phyloP scores from a whole-genome alignment of 495 filamentous ascomycete genomes.

The Lasiosphaeris hirsuta region DNA sequence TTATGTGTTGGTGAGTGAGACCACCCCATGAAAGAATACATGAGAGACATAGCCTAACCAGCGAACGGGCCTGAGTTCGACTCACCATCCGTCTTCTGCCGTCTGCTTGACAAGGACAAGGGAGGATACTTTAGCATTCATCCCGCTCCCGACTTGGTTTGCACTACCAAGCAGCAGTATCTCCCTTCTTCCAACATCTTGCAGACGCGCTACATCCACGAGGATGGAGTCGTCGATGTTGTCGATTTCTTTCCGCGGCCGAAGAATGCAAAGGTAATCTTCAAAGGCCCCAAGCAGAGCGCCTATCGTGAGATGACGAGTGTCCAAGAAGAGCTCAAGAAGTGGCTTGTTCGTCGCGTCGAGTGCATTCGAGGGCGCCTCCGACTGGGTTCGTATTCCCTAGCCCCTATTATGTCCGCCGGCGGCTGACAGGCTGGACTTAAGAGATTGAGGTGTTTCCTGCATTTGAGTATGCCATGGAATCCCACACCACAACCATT shows the following conservation, averaged over 20 bases:
- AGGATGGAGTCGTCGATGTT: slow-evolving; percentile 66
- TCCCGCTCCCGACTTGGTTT: slow-evolving; percentile 42
- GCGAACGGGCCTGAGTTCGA: slow-evolving; percentile 61
- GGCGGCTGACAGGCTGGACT: background rate
- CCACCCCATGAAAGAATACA: background rate
- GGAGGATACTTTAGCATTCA: slow-evolving; percentile 66
- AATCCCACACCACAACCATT: slow-evolving; percentile 52
- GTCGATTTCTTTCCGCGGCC: slow-evolving; percentile 70
- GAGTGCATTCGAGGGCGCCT: slow-evolving; percentile 65
- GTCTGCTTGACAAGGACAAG: slow-evolving; percentile 66
- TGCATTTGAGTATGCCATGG: slow-evolving; percentile 65
- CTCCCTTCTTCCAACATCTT: slow-evolving; percentile 68
- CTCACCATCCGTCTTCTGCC: slow-evolving; percentile 63
- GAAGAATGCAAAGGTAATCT: slow-evolving; percentile 41
- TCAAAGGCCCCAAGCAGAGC: slow-evolving; percentile 42
- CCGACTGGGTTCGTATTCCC: slow-evolving; percentile 41
- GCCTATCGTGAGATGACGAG: slow-evolving; percentile 49
- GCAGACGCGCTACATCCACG: slow-evolving; percentile 66
- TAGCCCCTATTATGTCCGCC: background rate
- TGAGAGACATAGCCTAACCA: background rate
- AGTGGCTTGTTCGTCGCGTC: slow-evolving; percentile 61
- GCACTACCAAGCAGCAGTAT: slow-evolving; percentile 66
- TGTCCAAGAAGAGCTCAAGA: slow-evolving; percentile 54
- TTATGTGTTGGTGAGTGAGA: slow-evolving; percentile 64
- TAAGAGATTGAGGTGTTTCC: slow-evolving; percentile 64